These are phyloP conservation scores for Diddensiella transvaalensis DNA, from an alignment of 805 yeast genomes.

Conservation along the genomic window DNA sequence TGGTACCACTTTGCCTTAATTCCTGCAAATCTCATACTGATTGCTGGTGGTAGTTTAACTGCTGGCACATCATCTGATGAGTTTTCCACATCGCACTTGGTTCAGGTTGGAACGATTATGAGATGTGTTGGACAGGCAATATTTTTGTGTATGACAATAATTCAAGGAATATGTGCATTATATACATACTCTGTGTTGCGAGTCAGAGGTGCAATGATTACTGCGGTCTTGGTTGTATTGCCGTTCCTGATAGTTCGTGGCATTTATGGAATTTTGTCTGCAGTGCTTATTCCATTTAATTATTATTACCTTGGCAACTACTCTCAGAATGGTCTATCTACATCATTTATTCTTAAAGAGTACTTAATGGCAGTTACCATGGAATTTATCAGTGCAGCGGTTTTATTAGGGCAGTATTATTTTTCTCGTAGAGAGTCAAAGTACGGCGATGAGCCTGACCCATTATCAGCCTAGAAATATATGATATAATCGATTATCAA, in stretches of 20 bases:
- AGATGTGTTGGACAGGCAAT: slow-evolving; percentile 19
- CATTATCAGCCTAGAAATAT: no score
- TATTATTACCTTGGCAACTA: slow-evolving; percentile 17
- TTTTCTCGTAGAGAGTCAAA: not conserved
- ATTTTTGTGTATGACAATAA: slow-evolving; percentile 12
- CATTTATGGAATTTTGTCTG: slow-evolving; percentile 18
- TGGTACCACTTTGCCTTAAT: slow-evolving; percentile 13
- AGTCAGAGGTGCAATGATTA: slow-evolving; percentile 10
- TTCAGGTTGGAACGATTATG: slow-evolving; percentile 11
- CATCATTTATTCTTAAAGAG: slow-evolving; percentile 14
- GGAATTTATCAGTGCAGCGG: slow-evolving; percentile 17
- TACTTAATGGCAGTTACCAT: slow-evolving; percentile 20
- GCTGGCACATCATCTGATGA: slow-evolving; percentile 9
- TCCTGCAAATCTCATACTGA: slow-evolving; percentile 15
- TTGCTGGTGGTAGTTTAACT: slow-evolving; percentile 19
- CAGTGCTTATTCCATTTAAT: slow-evolving; percentile 11
- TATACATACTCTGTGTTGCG: slow-evolving; percentile 1
- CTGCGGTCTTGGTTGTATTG: slow-evolving; percentile 12
- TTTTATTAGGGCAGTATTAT: slow-evolving; percentile 2
- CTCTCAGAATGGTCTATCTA: slow-evolving; percentile 8
- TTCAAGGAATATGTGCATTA: slow-evolving; percentile 6
- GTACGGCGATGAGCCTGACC: no score
- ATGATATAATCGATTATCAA: no score
- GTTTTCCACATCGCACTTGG: not conserved
- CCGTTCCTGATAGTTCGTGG: slow-evolving; percentile 19